phyloP scores from a whole-genome alignment of 371 early-diverging fungal species.

The Lichtheimia hyalospora region DNA sequence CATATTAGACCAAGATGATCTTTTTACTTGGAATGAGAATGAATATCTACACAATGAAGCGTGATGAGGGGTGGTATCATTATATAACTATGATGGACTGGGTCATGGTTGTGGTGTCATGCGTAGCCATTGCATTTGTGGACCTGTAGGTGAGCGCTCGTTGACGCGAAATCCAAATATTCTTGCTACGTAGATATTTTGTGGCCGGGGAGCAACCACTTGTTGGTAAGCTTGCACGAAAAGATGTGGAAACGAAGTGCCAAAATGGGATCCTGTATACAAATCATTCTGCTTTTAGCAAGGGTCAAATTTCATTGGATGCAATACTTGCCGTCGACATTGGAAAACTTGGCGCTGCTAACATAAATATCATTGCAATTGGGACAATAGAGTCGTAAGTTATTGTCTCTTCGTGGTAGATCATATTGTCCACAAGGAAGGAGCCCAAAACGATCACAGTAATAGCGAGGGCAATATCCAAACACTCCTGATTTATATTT shows the following conservation, averaged over 20 bases:
- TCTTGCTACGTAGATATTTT: constrained; percentile 63
- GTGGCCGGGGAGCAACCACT: constrained; percentile 47
- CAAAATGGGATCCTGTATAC: constrained; percentile 87
- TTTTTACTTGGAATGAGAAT: too few species aligned
- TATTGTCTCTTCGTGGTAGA: constrained; percentile 48
- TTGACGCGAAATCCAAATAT: constrained; percentile 84
- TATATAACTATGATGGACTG: too few species aligned
- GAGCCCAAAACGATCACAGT: constrained; percentile 70
- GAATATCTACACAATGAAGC: too few species aligned
- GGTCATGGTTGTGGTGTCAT: constrained; percentile 18
- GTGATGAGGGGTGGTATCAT: too few species aligned
- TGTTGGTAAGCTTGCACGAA: constrained; percentile 85
- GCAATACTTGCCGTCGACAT: constrained; percentile 71
- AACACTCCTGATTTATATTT: constrained; percentile 77
- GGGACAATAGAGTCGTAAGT: constrained; percentile 80
- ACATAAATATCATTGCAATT: constrained; percentile 86
- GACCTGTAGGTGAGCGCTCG: constrained; percentile 56
- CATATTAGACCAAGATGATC: too few species aligned
- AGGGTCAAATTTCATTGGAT: not conserved
- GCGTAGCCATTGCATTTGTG: constrained; percentile 82
- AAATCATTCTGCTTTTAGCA: not conserved
- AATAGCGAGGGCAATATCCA: constrained; percentile 81
- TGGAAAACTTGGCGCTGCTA: constrained; percentile 62
- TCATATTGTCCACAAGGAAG: constrained; percentile 87
- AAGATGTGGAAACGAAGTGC: constrained; percentile 93